Evolutionary conservation across 768 basidiomycete species (phyloP), one percentile per base, ranked within the genome.

Genomic region (Macrolepiota dolichaula): DNA sequence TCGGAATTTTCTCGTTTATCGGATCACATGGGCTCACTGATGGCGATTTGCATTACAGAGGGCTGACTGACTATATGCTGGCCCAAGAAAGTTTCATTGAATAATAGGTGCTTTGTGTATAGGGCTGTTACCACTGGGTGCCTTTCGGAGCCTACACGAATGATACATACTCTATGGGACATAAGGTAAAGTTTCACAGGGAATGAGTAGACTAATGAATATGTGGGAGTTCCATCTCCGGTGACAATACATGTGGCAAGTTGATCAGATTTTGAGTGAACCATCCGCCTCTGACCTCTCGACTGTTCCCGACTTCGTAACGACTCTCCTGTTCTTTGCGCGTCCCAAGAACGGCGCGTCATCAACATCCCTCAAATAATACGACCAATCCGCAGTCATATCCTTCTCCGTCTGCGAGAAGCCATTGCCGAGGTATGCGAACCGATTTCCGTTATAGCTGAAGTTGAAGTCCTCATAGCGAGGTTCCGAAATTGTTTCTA

Each of bases 401-500:
- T 73, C 72, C 19, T 50, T 47, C 62, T 74, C 73, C 2, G 69
- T 70, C 51, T 71, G 71, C 53, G 73, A 73, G 27, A 64, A 67
- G 7, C 70, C 72, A 42, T 71, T 72, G 6, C 71, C 73, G 3
- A 74, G 61, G 63, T 63, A 72, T 10, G 67, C 66, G 53, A 72
- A 72, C 12, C 71, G 69, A 52, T 72, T 74, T 22, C 69, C 71
- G n/a, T 55, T 58, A 55, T 72, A 71, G 42, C 52, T 65, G 51
- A 74, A 68, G 19, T 71, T 64, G 67, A 70, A 74, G 44, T 73
- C 71, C 22, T 73, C 71, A 51, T 71, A 74, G 12, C 72, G 64
- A 24, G 69, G 67, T 6, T 72, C 68, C 5, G 63, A 63, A 6
- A 73, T 62, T 0, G 71, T 67, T 57, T 74, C 71, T 47, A 73